These are phyloP conservation scores for Komagataella phaffii DNA, from an alignment of 805 yeast species.

Conservation along the genomic window DNA sequence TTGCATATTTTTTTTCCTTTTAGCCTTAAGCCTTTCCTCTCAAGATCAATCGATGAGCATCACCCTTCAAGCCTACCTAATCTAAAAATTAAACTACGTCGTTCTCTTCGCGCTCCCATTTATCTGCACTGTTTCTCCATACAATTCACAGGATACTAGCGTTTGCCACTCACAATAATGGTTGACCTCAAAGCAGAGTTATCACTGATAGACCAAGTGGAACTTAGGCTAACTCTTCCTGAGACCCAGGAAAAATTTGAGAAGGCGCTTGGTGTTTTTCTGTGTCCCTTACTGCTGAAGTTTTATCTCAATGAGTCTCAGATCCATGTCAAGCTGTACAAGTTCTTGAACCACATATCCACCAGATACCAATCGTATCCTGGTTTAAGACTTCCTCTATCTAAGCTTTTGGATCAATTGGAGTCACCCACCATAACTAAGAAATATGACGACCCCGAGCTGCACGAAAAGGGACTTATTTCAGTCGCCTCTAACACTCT, in stretches of 20 bases:
- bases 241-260: constrained; percentile 53
- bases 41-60: too few species aligned
- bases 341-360: constrained; percentile 51
- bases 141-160: neutral
- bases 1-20: too few species aligned
- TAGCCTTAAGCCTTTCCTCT: too few species aligned
- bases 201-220: constrained; percentile 61
- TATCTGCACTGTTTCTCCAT: neutral
- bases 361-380: constrained; percentile 50
- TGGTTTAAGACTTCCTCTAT: constrained; percentile 47
- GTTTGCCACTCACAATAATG: constrained; percentile 1
- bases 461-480: neutral
- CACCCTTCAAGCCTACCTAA: too few species aligned
- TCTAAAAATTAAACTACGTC: too few species aligned
- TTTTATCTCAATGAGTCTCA: constrained; percentile 54
- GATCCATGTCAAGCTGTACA: constrained; percentile 57
- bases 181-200: constrained; percentile 31
- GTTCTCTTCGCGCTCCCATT: neutral
- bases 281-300: constrained; percentile 71
- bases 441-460: neutral
- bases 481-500: neutral
- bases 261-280: constrained; percentile 40
- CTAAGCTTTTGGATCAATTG: constrained; percentile 50
- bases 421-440: constrained; percentile 24
- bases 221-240: constrained; percentile 69